Base-by-base conservation (phyloP, 2,329 filamentous ascomycete genomes). In the Exophiala aquamarina region DNA sequence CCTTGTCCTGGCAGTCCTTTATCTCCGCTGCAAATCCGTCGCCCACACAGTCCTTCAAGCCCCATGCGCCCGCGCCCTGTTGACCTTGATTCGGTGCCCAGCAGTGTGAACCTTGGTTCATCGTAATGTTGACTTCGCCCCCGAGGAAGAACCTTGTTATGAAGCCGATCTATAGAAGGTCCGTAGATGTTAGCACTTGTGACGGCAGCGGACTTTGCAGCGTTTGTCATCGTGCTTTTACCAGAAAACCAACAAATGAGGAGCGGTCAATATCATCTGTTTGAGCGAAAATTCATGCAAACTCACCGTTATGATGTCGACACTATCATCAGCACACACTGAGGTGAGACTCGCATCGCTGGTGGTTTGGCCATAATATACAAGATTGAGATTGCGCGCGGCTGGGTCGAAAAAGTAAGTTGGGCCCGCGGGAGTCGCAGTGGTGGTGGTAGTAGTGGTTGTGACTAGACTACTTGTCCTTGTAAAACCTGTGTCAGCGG, bases 1-100 rank as follows among this genome's bases (percentile, higher is more conserved):
- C 71, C 20, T 57, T 55, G 6, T 55, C 54, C 50, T 74, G 68
- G 47, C 71, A 74, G 11, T 6, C 15, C 14, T 50, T 44, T 33
- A 63, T 57, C 29, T 59, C 43, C 15, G 39, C 33, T 4, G 59
- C 57, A 26, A 26, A 11, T 11, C 23, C 23, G 15, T 58, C 53
- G 13, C 50, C 40, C 2, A 57, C 52, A 37, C 61, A 63, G 36
- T 53, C 50, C 6, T 61, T 41, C 9, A 62, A 47, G 11, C 54
- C 55, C 4, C 57, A 51, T 14, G 58, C 59, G 14, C 59, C 58
- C n/a, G 49, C 53, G 5, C 50, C 41, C 20, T 45, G 34, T 54
- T 55, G 49, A 29, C 47, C 52, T 10, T 35, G 29, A 44, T 32
- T 53, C 33, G 44, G 52, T 21, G 45, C 55, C 54, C 51, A 56